Evolutionary conservation across 345 rosid genomes (phyloP), one percentile per base, ranked within the genome.

Genomic region (Hibiscus trionum): DNA sequence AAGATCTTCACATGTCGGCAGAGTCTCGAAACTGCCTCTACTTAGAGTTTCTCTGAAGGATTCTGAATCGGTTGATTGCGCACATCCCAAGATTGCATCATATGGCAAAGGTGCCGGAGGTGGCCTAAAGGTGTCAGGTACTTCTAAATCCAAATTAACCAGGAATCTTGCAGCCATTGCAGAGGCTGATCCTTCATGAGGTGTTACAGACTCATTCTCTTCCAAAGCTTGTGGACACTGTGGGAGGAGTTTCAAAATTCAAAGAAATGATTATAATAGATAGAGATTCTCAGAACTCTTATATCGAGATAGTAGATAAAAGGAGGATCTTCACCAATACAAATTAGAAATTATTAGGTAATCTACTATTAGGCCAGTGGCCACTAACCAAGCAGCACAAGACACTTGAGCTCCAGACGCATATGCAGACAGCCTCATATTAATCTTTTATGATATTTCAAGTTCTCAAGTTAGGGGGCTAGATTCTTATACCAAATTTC

Each of bases 181-280:
- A 31, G 84, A 77, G 70, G 84, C 83, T 64, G 84, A 61, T 60
- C 76, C 80, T 73, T 75, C 80, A 15, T 50, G 86, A 68, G 85
- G 72, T 70, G 92, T 73, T 46, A 88, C 74, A 27, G 82, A 71
- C 27, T 73, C 82, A 57, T 74, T 82, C 80, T 85, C 89, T 79
- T 82, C 87, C 72, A 84, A 73, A 66, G 80, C 85, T 74, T 86
- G 82, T 21, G 96, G 89, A 73, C 82, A 88, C 96, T 90, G 84
- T 77, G 72, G 12, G 17, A 75, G 76, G 52, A 73, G 37, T 66
- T 64, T 3, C 49, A 29, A 42, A 80, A 64, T 29, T 75, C 70
- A 39, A 33, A 73, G 70, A 74, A 68, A 1, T 19, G 68, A n/a
- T 71, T 9, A 68, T 58, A 47, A 70, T 27, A 6, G 42, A 37